Evolutionary conservation across 352 stramenopile genomes (phyloP), one percentile per base, ranked within the genome.

Genomic region (Globisporangium apiculatum): DNA sequence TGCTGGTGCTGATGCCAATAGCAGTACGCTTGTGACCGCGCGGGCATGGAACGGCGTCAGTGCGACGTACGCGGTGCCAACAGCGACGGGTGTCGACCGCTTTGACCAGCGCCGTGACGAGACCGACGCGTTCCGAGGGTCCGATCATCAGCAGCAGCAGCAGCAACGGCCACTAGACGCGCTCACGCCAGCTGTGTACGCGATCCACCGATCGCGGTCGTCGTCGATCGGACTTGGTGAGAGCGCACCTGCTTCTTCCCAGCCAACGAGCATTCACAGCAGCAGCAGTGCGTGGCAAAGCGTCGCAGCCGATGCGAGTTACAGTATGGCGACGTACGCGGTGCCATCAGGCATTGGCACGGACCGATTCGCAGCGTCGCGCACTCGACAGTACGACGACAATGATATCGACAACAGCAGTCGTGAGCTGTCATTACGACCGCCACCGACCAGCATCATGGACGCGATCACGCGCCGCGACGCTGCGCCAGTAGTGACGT

Each of bases 391-490:
- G 37, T 35, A 7, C 24, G 41, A 58, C 53, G 17, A 54, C 12
- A 18, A 62, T 8, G 40, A 15, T 31, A 51, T 51, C 17, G 51
- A n/a, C 7, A 24, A 37, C 10, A 52, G 36, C 35, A 41, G 17
- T 4, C 48, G 52, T 15, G 24, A 31, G 45, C 5, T 17, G 45
- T 0, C 12, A 24, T 31, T 6, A 17, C 5, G 15, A 49, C 14
- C 15, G 11, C 4, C 8, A 17, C 4, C 12, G 17, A 8, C 5
- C 3, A 79, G 58, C 7, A 92, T 92, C 36, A 90, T 92, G 79
- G 72, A 89, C 37, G 79, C 14, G 40, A 43, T 12, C 40, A 43
- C 7, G 40, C 11, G 40, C 42, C 53, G 51, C 38, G 14, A 3
- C 24, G 45, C 8, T 51, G 48, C 24, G 18, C 2, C 14, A 35